Conservation (phyloP, 305 asterid species). For the Rubia peregrina region DNA sequence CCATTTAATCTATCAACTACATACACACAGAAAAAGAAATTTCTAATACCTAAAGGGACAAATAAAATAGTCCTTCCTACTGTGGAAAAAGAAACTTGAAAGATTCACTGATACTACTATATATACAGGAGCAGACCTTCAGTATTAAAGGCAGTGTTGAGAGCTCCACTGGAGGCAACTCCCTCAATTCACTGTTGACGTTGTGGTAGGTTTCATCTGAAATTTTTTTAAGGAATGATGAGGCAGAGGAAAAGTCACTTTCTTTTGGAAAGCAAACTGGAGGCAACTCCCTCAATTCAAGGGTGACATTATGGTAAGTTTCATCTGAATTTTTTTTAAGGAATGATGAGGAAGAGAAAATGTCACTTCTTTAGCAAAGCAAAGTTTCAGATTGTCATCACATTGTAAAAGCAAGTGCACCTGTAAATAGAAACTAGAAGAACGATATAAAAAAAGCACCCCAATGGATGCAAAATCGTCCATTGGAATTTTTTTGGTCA, state of each 20-base stretch:
- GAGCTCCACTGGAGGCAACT: constrained; percentile 90
- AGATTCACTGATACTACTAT: not conserved
- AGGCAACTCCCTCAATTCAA: not conserved
- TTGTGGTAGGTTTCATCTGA: constrained; percentile 73
- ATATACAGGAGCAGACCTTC: constrained; percentile 40
- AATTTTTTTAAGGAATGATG: not conserved
- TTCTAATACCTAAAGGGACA: not conserved
- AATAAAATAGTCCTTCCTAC: not conserved
- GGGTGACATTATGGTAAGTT: not conserved
- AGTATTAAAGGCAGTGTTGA: constrained; percentile 80
- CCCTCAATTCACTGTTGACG: constrained; percentile 69
- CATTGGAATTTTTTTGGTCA: not conserved
- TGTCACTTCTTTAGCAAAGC: not conserved
- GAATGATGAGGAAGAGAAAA: not conserved
- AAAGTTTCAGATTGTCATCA: not conserved
- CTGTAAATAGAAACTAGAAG: not conserved
- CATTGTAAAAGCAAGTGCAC: not conserved
- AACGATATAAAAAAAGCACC: not conserved
- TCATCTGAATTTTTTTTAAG: not conserved
- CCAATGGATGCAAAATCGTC: not conserved
- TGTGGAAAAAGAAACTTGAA: not conserved
- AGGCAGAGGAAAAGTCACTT: not conserved
- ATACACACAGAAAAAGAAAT: not conserved
- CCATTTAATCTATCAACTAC: not conserved
- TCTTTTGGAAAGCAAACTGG: not conserved